Percentiles rank a stretch among this genome's conserved stretches.
These are phyloP conservation scores for Marsdenia floribunda DNA, from an alignment of 257 asterid species.

Conservation along the genomic window DNA sequence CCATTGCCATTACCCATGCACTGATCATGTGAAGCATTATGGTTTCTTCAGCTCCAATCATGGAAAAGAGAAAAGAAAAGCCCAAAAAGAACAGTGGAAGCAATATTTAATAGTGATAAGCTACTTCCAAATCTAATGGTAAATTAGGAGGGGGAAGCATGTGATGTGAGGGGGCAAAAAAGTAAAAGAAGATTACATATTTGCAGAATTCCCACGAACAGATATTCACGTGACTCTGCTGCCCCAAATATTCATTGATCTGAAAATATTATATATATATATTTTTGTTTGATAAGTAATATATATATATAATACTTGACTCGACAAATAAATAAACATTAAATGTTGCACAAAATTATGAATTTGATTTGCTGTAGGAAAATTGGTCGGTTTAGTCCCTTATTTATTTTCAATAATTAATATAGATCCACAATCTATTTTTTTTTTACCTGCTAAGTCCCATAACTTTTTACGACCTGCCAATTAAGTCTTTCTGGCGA, in stretches of 20 bases:
- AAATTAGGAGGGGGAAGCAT: slow-evolving; percentile 31
- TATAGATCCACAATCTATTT: no score
- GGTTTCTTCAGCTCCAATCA: neutral
- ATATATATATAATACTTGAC: neutral
- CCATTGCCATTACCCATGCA: no score
- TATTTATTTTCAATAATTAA: no score
- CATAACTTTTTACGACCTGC: no score
- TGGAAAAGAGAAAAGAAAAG: neutral
- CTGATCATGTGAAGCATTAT: neutral
- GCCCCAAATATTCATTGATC: slow-evolving; percentile 33
- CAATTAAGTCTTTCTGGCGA: no score
- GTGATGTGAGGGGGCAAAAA: slow-evolving; percentile 21
- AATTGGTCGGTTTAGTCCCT: no score
- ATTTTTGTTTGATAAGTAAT: no score
- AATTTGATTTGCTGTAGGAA: no score
- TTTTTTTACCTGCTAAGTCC: no score
- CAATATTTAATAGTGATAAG: neutral
- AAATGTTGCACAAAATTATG: no score
- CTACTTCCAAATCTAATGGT: slow-evolving; percentile 18
- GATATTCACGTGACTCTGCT: slow-evolving; percentile 45
- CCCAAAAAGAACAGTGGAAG: neutral
- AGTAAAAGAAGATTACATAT: slow-evolving; percentile 20
- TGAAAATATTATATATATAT: neutral
- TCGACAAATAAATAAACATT: no score
- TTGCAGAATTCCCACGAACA: slow-evolving; percentile 14